Evolutionary conservation across 2,329 filamentous ascomycete species (phyloP).

Genomic region (Arthrobotrys entomopaga): DNA sequence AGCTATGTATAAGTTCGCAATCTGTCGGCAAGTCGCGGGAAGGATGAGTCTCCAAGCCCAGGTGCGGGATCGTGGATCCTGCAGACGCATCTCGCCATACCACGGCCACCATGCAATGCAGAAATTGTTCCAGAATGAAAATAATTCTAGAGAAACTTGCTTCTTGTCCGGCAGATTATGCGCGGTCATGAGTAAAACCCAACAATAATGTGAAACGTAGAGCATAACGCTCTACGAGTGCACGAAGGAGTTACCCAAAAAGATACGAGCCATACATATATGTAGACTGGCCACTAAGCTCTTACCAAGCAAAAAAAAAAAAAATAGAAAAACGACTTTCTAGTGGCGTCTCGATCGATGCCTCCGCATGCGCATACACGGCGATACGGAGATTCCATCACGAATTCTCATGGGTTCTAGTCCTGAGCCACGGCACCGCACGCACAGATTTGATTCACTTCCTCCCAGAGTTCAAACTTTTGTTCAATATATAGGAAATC

Average conservation of each 20-base stretch:
- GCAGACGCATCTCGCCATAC: neutral
- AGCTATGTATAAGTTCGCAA: slow-evolving; percentile 13
- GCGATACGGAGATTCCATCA: neutral
- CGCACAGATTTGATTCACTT: neutral
- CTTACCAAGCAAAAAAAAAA: slow-evolving; percentile 1
- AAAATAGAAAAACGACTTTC: neutral
- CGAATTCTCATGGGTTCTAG: neutral
- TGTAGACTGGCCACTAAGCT: neutral
- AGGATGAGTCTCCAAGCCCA: neutral
- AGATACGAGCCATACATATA: slow-evolving; percentile 10
- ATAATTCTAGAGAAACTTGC: no score
- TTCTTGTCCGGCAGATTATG: no score
- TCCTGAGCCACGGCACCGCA: slow-evolving; percentile 5
- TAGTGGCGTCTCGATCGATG: neutral
- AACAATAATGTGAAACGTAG: no score
- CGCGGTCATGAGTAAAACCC: no score
- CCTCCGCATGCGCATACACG: no score
- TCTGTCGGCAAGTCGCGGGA: slow-evolving; percentile 15
- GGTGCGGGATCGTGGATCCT: no score
- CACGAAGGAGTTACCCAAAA: neutral
- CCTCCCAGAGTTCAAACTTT: neutral
- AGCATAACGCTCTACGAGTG: neutral
- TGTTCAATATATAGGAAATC: neutral
- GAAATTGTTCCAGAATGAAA: no score
- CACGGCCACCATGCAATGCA: no score